Evolutionary conservation across 495 filamentous ascomycete species (phyloP).

Genomic region (Chaetomium cochliodes): DNA sequence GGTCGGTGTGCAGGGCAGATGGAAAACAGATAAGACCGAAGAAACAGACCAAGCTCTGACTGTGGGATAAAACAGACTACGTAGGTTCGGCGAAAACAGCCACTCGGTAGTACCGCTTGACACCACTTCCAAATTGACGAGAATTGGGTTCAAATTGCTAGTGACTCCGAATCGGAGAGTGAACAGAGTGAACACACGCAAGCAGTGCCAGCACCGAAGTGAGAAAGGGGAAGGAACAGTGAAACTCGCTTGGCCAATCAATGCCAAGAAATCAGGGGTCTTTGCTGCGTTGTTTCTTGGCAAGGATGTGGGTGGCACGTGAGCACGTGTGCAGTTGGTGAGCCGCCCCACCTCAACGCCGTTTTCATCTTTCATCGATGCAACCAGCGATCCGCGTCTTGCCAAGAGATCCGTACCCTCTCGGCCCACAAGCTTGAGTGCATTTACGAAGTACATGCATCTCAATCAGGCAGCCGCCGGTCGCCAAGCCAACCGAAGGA

Average conservation of each 20-base stretch:
- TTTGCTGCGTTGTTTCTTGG: not conserved
- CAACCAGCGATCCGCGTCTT: not conserved
- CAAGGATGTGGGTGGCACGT: not conserved
- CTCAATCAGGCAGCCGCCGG: slow-evolving; percentile 9
- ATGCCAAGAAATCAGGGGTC: not conserved
- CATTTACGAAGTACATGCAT: not conserved
- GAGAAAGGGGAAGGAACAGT: slow-evolving; percentile 22
- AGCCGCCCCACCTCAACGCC: not conserved
- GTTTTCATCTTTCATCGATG: too few species aligned
- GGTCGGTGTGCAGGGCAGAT: slow-evolving; percentile 3
- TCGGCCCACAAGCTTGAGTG: not conserved
- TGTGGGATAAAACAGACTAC: not conserved
- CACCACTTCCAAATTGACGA: not conserved
- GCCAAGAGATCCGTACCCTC: not conserved
- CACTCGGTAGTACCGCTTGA: too few species aligned
- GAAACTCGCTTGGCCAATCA: slow-evolving; percentile 17
- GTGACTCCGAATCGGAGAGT: not conserved
- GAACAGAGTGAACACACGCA: too few species aligned
- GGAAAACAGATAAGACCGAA: not conserved
- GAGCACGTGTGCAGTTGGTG: slow-evolving; percentile 13
- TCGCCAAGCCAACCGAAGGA: not conserved
- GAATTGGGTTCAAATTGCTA: not conserved
- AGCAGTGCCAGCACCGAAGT: not conserved
- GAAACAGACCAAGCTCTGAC: not conserved
- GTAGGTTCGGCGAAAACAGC: too few species aligned